These are phyloP conservation scores for Phytophthora rubi DNA, from an alignment of 352 stramenopile species.

Conservation along the genomic window DNA sequence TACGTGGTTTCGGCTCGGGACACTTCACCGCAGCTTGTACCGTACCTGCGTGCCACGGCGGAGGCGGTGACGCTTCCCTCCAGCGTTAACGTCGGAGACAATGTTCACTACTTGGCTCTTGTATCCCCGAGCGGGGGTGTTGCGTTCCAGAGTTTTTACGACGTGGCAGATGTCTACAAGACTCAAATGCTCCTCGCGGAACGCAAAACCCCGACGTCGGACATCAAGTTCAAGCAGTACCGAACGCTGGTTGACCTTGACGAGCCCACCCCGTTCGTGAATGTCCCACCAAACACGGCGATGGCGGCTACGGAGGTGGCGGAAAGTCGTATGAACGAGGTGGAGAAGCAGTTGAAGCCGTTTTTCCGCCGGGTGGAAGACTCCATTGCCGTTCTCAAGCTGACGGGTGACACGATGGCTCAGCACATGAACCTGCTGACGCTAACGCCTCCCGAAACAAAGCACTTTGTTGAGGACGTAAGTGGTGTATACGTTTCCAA, in stretches of 20 bases:
- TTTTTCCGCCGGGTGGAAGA: slow-evolving; percentile 49
- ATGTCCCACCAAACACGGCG: slow-evolving; percentile 17
- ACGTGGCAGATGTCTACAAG: slow-evolving; percentile 53
- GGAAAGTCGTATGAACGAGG: slow-evolving; percentile 49
- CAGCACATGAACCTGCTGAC: slow-evolving; percentile 57
- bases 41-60: slow-evolving; percentile 62
- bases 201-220: slow-evolving; percentile 29
- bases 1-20: slow-evolving; percentile 58
- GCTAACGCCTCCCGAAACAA: slow-evolving; percentile 11
- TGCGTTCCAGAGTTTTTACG: slow-evolving; percentile 32
- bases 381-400: slow-evolving; percentile 42
- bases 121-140: slow-evolving; percentile 30
- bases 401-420: slow-evolving; percentile 19
- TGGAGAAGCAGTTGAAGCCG: slow-evolving; percentile 57
- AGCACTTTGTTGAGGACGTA: slow-evolving; percentile 33
- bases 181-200: slow-evolving; percentile 34
- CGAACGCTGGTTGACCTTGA: slow-evolving; percentile 52
- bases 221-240: slow-evolving; percentile 44
- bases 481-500: background rate
- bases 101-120: slow-evolving; percentile 56
- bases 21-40: slow-evolving; percentile 43
- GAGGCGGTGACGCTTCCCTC: slow-evolving; percentile 35
- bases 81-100: slow-evolving; percentile 19
- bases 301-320: slow-evolving; percentile 32
- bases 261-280: slow-evolving; percentile 46